phyloP scores from a whole-genome alignment of 2,329 filamentous ascomycete species.

The Mycocentrospora acerina region DNA sequence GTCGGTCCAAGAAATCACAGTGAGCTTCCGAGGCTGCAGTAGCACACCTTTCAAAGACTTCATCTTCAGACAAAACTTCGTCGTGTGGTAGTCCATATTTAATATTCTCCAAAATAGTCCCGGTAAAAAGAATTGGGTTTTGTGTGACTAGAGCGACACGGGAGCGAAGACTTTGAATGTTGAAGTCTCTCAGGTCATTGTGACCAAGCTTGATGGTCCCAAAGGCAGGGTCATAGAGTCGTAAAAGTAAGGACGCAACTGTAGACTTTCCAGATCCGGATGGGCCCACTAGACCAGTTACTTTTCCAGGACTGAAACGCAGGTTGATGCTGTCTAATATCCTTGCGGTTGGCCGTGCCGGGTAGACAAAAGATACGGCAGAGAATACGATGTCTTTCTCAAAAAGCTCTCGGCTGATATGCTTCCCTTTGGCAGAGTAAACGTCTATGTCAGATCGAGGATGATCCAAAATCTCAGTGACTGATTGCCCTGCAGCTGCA shows the following conservation, averaged over 20 bases:
- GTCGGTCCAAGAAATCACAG: conserved; percentile 39
- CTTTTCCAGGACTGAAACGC: conserved; percentile 40
- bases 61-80: conserved; percentile 27
- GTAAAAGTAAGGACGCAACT: conserved; percentile 45
- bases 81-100: conserved; percentile 29
- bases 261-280: conserved; percentile 51
- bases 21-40: conserved; percentile 59
- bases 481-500: conserved; percentile 51
- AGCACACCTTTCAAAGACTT: conserved; percentile 49
- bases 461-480: conserved; percentile 49
- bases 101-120: conserved; percentile 41
- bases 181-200: conserved; percentile 28
- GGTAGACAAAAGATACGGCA: conserved; percentile 48
- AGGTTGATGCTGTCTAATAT: conserved; percentile 44
- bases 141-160: conserved; percentile 39
- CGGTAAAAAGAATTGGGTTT: conserved; percentile 35
- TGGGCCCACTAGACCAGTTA: conserved; percentile 50
- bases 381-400: conserved; percentile 38
- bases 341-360: conserved; percentile 44
- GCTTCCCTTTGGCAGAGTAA: conserved; percentile 33
- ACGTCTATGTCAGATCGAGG: conserved; percentile 43
- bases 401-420: conserved; percentile 20
- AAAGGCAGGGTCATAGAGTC: conserved; percentile 41
- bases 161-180: conserved; percentile 34
- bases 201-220: conserved; percentile 31